Evolutionary conservation across 1,139 yeast genomes (phyloP), one percentile per base, ranked within the genome.

Genomic region (Pichia sp.): DNA sequence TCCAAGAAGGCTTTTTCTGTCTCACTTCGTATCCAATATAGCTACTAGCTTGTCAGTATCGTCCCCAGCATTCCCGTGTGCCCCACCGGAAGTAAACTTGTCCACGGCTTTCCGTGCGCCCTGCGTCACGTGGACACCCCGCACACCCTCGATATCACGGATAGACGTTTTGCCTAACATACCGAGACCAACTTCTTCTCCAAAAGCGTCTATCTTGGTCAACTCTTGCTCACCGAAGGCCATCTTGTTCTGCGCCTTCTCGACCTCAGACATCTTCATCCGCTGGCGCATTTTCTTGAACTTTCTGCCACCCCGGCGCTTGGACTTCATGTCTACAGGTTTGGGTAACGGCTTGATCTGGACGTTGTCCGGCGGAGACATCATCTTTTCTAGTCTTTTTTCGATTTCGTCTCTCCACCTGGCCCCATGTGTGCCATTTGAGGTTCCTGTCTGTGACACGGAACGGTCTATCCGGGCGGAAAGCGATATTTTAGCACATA

Each of bases 251-350:
- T 90, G 96, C 1, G 96, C 87, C 62, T 84, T 84, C 42, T 92
- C 84, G 46, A 88, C 68, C 52, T 90, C 96, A 0, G 96, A 86
- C 77, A 87, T 79, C 64, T 85, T 85, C 70, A 86, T 85, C 64
- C 87, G 82, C 66, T 90, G 90, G 67, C 87, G 89, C 74, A 83
- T 80, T 69, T 90, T 90, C 51, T 96, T 75, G 60, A 87, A 78
- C 57, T 92, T 74, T 60, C 83, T 75, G 0, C 99, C 99, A 2
- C 96, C 98, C 63, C 99, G 77, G 62, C 85, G 87, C 70, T 88
- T 88, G 5, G 93, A 84, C 49, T 84, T 82, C 55, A 77, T 78
- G 56, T 92, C 97, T 44, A 80, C 76, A 0, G 99, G 99, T 1
- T 84, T 76, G 0, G 97, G 95, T 49, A 93, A 72, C 0, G 98